Evolutionary conservation across 495 filamentous ascomycete genomes (phyloP).

Genomic region (Aspergillus taichungensis): DNA sequence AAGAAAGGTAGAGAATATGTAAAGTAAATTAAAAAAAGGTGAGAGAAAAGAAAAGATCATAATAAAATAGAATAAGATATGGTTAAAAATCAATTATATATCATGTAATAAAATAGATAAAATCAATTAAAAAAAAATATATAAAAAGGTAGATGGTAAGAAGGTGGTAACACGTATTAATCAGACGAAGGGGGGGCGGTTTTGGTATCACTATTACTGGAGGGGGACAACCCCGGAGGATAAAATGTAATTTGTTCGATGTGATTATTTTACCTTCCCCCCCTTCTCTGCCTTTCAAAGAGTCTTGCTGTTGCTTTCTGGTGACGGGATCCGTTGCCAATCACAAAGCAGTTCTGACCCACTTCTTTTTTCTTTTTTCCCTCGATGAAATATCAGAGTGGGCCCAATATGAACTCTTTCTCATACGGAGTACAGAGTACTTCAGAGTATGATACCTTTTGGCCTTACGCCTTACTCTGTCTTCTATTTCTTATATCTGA

Average conservation of each 20-base stretch:
- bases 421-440: too few relatives aligned
- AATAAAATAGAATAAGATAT: slow-evolving; percentile 7
- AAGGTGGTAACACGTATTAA: slow-evolving; percentile 9
- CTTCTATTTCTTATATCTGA: not conserved
- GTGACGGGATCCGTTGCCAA: slow-evolving; percentile 19
- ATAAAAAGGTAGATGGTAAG: slow-evolving; percentile 2
- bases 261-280: too few relatives aligned
- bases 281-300: slow-evolving; percentile 5
- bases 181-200: slow-evolving; percentile 10
- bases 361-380: slow-evolving; percentile 6
- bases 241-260: slow-evolving; percentile 14
- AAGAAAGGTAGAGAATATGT: slow-evolving; percentile 14
- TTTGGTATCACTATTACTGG: slow-evolving; percentile 10
- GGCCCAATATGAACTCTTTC: slow-evolving; percentile 2
- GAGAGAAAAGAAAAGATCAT: not conserved
- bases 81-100: slow-evolving; percentile 3
- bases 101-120: too few relatives aligned
- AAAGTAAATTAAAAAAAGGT: slow-evolving; percentile 15
- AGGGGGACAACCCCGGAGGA: slow-evolving; percentile 8
- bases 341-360: slow-evolving; percentile 6
- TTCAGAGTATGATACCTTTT: too few relatives aligned
- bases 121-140: slow-evolving; percentile 11
- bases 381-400: slow-evolving; percentile 11
- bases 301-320: slow-evolving; percentile 18
- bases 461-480: slow-evolving; percentile 1